Evolutionary conservation across 768 basidiomycete genomes (phyloP).

Genomic region (Hydnomerulius pinastri): DNA sequence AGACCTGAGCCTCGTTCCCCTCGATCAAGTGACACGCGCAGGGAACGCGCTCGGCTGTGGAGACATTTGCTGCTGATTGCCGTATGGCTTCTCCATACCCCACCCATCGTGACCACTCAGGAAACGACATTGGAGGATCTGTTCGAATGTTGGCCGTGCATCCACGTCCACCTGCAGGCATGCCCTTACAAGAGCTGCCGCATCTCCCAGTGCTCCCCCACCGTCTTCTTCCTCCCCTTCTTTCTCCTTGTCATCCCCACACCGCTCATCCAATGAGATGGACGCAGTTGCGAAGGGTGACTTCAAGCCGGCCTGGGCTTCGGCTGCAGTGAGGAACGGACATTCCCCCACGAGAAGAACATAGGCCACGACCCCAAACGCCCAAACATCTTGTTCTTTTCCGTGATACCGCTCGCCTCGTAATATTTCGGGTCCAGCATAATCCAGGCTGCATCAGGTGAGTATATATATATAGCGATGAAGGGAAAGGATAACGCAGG

Average conservation of each 20-base stretch:
- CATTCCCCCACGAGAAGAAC: slow-evolving; percentile 93
- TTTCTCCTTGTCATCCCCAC: slow-evolving; percentile 67
- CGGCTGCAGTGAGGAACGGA: slow-evolving; percentile 87
- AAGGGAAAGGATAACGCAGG: not conserved
- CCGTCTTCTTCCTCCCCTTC: slow-evolving; percentile 82
- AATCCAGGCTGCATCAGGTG: slow-evolving; percentile 65
- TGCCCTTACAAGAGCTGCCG: slow-evolving; percentile 77
- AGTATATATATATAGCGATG: slow-evolving; percentile 12
- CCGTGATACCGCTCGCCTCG: slow-evolving; percentile 94
- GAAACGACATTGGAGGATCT: slow-evolving; percentile 78
- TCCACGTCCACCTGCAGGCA: slow-evolving; percentile 81
- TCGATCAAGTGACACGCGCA: slow-evolving; percentile 25
- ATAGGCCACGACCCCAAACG: slow-evolving; percentile 94
- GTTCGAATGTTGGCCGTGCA: slow-evolving; percentile 85
- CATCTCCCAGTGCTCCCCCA: slow-evolving; percentile 83
- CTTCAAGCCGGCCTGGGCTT: slow-evolving; percentile 82
- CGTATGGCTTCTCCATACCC: slow-evolving; percentile 42
- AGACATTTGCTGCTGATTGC: slow-evolving; percentile 21
- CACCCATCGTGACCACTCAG: slow-evolving; percentile 79
- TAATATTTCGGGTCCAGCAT: slow-evolving; percentile 95
- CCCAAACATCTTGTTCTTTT: slow-evolving; percentile 98
- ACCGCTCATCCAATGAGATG: slow-evolving; percentile 78
- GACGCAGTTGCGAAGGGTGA: slow-evolving; percentile 77
- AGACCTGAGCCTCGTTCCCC: slow-evolving; percentile 14
- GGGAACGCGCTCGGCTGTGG: slow-evolving; percentile 37